Evolutionary conservation across 2,329 filamentous ascomycete species (phyloP), one percentile per base, ranked within the genome.

Genomic region (Amesomyces nigricolor): DNA sequence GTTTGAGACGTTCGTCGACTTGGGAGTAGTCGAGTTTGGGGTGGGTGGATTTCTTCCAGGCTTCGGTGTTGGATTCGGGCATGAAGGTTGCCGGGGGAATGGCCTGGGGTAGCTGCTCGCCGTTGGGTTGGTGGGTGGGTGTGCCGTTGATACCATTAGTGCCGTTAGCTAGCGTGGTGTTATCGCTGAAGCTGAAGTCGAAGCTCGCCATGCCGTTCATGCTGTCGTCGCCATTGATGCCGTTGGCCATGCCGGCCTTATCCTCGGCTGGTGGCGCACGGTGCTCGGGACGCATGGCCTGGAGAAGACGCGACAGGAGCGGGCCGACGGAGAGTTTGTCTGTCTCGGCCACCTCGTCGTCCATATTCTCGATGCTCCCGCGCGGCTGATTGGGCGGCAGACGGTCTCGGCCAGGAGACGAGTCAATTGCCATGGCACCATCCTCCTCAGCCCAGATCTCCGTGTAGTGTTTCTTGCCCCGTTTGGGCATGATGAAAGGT

Each of bases 371-470:
- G 53, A 96, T 90, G 60, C 75, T 88, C 19, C 94, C 92, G 39
- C 91, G 85, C 1, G 91, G 79, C 63, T 94, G 87, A 66, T 96
- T 96, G 1, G 87, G 78, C 0, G 89, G 81, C 6, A 89, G 78
- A 61, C 83, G 85, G 54, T 90, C 85, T 40, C 79, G 76, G 22
- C 77, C 76, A 37, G 80, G 77, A 5, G 81, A 78, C 4, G 81
- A 78, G 67, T 95, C 89, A 7, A 91, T 75, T 38, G 85, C 79
- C 76, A 90, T 87, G 47, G 82, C 77, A 9, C 89, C 90, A 66
- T 99, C 94, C 68, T 99, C 94, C 62, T 96, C 91, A 0, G 90
- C 87, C 94, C 94, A 99, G 9, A 92, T 78, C 58, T 97, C 91
- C 22, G 82, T 85, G 72, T 97, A 99, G 66, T 90, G 87, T 64